These are phyloP conservation scores for Ophiosphaerella korrae DNA, from an alignment of 2,329 filamentous ascomycete genomes.

Conservation along the genomic window DNA sequence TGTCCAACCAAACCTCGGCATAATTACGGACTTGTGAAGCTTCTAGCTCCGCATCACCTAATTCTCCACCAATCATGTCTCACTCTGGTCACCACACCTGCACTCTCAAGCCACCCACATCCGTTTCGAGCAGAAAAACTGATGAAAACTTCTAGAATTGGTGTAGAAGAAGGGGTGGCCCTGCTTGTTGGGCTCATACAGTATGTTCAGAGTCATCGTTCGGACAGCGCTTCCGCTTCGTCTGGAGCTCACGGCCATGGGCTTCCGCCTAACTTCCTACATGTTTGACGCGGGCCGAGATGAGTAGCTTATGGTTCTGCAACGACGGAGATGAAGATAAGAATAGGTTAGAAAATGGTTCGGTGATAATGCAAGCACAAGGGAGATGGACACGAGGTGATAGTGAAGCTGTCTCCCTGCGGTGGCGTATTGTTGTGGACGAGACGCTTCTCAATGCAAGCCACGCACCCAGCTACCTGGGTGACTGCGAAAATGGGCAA, in stretches of 20 bases:
- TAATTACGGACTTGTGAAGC: not conserved
- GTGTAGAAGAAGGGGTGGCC: not conserved
- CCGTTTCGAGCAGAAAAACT: not conserved
- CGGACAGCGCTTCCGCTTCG: not conserved
- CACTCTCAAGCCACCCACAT: not conserved
- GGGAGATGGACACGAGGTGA: conserved; percentile 4
- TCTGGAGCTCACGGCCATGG: conserved; percentile 1
- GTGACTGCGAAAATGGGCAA: no score
- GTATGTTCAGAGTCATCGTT: not conserved
- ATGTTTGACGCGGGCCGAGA: not conserved
- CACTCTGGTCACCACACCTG: not conserved
- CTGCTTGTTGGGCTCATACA: not conserved
- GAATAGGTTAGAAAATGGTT: not conserved
- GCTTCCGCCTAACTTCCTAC: not conserved
- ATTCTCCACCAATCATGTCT: conserved; percentile 1
- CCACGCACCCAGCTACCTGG: no score
- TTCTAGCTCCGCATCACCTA: not conserved
- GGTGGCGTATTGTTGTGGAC: no score
- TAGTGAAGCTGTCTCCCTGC: not conserved
- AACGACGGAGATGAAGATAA: conserved; percentile 2
- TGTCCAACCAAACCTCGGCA: conserved; percentile 2
- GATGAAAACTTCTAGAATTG: conserved; percentile 1
- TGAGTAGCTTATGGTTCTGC: not conserved
- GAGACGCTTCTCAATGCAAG: no score
- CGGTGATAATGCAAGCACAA: not conserved